Percentiles rank a stretch among this genome's conserved stretches.
Conservation (phyloP, 768 basidiomycete genomes). For the Pisolithus albus region DNA sequence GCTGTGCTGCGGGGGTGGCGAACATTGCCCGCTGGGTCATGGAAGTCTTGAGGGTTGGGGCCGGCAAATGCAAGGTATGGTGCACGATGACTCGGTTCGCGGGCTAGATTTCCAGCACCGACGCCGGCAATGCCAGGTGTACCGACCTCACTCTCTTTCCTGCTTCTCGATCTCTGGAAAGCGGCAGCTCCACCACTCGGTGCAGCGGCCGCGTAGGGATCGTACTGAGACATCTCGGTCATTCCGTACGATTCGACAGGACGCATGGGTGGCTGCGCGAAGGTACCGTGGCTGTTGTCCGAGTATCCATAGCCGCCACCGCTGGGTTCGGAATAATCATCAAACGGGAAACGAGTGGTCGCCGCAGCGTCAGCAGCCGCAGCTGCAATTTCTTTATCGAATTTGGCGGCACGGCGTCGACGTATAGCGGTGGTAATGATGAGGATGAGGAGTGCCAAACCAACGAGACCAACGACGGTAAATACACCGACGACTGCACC, state of each 20-base stretch:
- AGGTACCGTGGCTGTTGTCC: slow-evolving; percentile 53
- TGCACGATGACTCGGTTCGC: slow-evolving; percentile 21
- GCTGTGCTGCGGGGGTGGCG: slow-evolving; percentile 14
- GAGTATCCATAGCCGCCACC: slow-evolving; percentile 34
- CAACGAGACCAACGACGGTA: slow-evolving; percentile 61
- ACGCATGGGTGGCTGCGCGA: slow-evolving; percentile 38
- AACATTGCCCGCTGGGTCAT: slow-evolving; percentile 8
- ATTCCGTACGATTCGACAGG: slow-evolving; percentile 43
- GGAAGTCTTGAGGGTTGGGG: slow-evolving; percentile 19
- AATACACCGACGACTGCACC: slow-evolving; percentile 70
- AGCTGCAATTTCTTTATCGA: slow-evolving; percentile 69
- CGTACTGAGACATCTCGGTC: slow-evolving; percentile 40
- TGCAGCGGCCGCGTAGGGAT: slow-evolving; percentile 28
- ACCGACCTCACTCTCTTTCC: slow-evolving; percentile 27
- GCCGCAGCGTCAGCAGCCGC: slow-evolving; percentile 62
- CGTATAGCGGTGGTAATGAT: slow-evolving; percentile 48
- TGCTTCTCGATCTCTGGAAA: slow-evolving; percentile 15
- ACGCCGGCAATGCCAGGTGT: slow-evolving; percentile 36
- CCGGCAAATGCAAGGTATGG: slow-evolving; percentile 37
- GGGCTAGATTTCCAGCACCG: slow-evolving; percentile 25
- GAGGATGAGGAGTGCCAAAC: slow-evolving; percentile 42
- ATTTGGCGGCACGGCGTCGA: slow-evolving; percentile 54
- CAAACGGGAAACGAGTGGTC: slow-evolving; percentile 44
- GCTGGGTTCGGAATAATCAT: slow-evolving; percentile 33
- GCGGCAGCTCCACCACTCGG: slow-evolving; percentile 15